A percentile compares a stretch with the other conserved stretches of the same genome.
phyloP scores from a whole-genome alignment of 1,284 basidiomycete genomes.

The Phaffia rhodozyma region DNA sequence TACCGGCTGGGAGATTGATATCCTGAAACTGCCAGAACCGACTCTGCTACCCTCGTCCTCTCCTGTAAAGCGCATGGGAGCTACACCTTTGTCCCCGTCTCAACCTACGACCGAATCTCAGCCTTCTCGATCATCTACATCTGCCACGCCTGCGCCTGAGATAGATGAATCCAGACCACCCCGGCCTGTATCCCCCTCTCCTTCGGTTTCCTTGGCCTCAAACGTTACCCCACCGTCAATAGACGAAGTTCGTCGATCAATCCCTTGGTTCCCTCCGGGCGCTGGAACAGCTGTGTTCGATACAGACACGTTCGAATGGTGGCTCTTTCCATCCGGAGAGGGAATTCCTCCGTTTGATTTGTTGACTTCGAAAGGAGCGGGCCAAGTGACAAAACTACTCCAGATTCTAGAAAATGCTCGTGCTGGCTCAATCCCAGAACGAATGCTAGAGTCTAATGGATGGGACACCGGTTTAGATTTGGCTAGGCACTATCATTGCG shows the following conservation, averaged over 20 bases:
- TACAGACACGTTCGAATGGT: conserved; percentile 4
- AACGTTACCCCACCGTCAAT: conserved; percentile 2
- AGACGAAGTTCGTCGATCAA: conserved; percentile 3
- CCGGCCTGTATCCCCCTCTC: not conserved
- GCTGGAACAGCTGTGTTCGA: conserved; percentile 11
- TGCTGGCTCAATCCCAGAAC: too few relatives aligned
- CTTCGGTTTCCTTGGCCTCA: not conserved
- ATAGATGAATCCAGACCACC: not conserved
- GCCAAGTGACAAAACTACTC: not conserved
- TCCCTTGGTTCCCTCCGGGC: not conserved
- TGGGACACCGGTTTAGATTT: not conserved
- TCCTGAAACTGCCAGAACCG: conserved; percentile 1
- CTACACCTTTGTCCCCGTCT: not conserved
- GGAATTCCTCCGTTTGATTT: not conserved
- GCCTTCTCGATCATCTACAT: not conserved
- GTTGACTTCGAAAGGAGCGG: not conserved
- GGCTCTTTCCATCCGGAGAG: conserved; percentile 8
- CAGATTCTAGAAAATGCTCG: not conserved
- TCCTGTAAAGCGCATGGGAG: not conserved
- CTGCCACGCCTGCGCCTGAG: not conserved
- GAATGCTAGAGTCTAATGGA: not conserved
- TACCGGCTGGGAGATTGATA: conserved; percentile 3
- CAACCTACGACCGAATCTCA: not conserved
- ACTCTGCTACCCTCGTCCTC: not conserved
- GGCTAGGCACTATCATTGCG: not conserved